phyloP scores from a whole-genome alignment of 1,139 yeast genomes.

The Yamadazyma triangularis region DNA sequence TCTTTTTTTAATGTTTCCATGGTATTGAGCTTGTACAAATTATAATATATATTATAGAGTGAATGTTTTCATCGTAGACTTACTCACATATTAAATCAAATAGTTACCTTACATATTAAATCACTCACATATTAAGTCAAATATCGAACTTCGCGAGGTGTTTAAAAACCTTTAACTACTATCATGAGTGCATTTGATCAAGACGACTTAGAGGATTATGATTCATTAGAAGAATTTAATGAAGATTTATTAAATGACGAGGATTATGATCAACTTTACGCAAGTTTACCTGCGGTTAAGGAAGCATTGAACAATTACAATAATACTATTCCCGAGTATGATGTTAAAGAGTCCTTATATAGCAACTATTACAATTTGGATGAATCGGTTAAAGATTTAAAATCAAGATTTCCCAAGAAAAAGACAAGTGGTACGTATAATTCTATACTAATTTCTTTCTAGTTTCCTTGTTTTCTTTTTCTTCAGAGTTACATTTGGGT shows the following conservation, averaged over 20 bases:
- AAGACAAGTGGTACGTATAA: constrained; percentile 30
- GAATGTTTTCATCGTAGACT: too few relatives aligned
- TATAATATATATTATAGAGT: too few relatives aligned
- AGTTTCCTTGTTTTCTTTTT: too few relatives aligned
- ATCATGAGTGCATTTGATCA: background rate
- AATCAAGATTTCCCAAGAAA: constrained; percentile 35
- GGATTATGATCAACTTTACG: constrained; percentile 41
- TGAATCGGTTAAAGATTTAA: constrained; percentile 50
- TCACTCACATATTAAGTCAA: too few relatives aligned
- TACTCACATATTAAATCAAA: too few relatives aligned
- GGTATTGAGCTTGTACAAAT: too few relatives aligned
- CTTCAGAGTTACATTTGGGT: too few relatives aligned
- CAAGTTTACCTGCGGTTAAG: constrained; percentile 37
- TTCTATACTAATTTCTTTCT: too few relatives aligned
- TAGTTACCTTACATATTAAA: too few relatives aligned
- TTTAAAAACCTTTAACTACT: too few relatives aligned
- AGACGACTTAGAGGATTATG: constrained; percentile 9
- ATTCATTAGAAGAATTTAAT: constrained; percentile 14
- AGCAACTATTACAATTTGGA: constrained; percentile 55
- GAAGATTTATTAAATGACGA: constrained; percentile 20
- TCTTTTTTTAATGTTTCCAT: background rate
- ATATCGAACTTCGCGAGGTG: too few relatives aligned
- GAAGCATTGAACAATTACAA: constrained; percentile 30
- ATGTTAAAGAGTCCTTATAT: constrained; percentile 58
- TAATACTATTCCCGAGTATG: constrained; percentile 46